A percentile compares a stretch with the other conserved stretches of the same genome.
Conservation (phyloP, 805 yeast species). For the Candida insectalens region DNA sequence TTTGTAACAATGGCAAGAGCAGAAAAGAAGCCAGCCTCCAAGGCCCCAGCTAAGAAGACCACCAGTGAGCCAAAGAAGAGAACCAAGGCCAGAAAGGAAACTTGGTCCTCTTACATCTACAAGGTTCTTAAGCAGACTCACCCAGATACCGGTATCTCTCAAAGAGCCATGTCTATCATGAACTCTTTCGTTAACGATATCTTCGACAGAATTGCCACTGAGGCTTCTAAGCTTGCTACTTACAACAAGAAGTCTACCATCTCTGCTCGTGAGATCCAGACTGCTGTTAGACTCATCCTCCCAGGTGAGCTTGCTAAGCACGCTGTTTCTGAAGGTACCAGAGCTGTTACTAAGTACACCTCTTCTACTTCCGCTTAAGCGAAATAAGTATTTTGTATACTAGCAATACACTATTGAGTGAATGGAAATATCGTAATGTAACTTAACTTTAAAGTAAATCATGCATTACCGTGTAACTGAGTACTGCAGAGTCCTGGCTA, state of each 20-base stretch:
- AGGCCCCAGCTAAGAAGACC: constrained; percentile 95
- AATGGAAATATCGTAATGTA: too few species aligned
- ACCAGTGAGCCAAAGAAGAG: constrained; percentile 79
- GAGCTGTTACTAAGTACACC: constrained; percentile 94
- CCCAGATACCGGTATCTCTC: constrained; percentile 98
- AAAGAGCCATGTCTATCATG: constrained; percentile 95
- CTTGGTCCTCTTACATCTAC: constrained; percentile 95
- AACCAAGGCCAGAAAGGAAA: constrained; percentile 91
- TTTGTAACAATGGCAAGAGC: constrained; percentile 43
- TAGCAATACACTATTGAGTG: constrained; percentile 9
- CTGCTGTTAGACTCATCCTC: constrained; percentile 92
- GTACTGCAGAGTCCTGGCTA: too few species aligned
- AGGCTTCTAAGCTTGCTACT: constrained; percentile 95
- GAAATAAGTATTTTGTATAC: constrained; percentile 5
- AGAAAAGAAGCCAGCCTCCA: constrained; percentile 72
- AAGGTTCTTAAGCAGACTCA: constrained; percentile 96
- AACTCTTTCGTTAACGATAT: constrained; percentile 96
- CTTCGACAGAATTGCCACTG: constrained; percentile 93
- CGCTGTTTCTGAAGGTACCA: constrained; percentile 96
- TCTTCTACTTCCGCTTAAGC: constrained; percentile 37
- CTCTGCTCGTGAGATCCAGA: constrained; percentile 95
- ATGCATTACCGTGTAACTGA: too few species aligned
- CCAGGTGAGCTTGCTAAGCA: constrained; percentile 98
- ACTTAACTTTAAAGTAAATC: too few species aligned
- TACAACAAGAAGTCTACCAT: constrained; percentile 96